Conservation (phyloP, 805 yeast genomes). For the Zygoascus ofunaensis region DNA sequence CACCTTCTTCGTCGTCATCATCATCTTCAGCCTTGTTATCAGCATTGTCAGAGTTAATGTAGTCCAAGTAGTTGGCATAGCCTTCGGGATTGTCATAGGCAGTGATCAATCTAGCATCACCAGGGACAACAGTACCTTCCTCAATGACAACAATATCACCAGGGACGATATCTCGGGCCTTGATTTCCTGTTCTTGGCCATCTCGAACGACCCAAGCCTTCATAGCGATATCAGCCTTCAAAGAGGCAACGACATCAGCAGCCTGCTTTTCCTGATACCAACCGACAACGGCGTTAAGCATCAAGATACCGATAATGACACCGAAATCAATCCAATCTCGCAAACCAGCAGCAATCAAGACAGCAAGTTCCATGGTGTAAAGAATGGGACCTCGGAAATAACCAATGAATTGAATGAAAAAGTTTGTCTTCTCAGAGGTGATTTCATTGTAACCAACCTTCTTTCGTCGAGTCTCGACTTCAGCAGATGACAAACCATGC, state of each 20-base stretch:
- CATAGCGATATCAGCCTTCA: constrained; percentile 91
- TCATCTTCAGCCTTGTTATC: constrained; percentile 20
- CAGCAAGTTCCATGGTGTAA: constrained; percentile 95
- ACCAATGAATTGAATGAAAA: constrained; percentile 69
- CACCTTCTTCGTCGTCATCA: constrained; percentile 26
- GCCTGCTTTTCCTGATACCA: constrained; percentile 97
- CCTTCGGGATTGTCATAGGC: constrained; percentile 32
- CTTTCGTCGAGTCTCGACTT: constrained; percentile 77
- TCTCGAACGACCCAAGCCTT: constrained; percentile 79
- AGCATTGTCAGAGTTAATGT: constrained; percentile 29
- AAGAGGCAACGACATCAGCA: constrained; percentile 92
- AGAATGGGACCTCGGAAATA: constrained; percentile 91
- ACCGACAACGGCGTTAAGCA: constrained; percentile 89
- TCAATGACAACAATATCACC: constrained; percentile 90
- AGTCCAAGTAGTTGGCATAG: constrained; percentile 31
- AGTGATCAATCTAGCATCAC: constrained; percentile 70
- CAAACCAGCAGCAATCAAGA: constrained; percentile 87
- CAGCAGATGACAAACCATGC: constrained; percentile 66
- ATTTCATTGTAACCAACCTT: constrained; percentile 82
- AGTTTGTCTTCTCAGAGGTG: constrained; percentile 76
- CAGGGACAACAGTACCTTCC: constrained; percentile 89
- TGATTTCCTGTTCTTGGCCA: constrained; percentile 67
- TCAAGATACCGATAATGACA: constrained; percentile 82
- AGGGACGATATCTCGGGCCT: constrained; percentile 82
- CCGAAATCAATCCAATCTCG: constrained; percentile 99